A percentile compares a stretch with the other conserved stretches of the same genome.
Conservation (phyloP, 108 stramenopile species). For the Cyclostephanos tholiformis region DNA sequence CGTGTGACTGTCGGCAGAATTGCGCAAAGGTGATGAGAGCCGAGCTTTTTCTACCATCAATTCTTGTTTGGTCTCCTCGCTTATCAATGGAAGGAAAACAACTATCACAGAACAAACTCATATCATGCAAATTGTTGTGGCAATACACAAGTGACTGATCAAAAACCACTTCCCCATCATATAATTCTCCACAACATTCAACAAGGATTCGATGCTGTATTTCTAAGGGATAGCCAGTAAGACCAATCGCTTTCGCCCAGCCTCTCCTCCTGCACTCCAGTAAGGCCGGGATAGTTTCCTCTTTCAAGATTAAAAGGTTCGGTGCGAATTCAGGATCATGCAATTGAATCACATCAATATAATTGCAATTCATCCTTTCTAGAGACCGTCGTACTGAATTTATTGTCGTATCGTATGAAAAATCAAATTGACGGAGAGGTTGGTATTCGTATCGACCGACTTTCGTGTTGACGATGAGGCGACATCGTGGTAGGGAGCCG, state of each 20-base stretch:
- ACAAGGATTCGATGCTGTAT: constrained; percentile 81
- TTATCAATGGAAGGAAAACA: constrained; percentile 20
- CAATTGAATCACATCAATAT: constrained; percentile 88
- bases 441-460: constrained; percentile 84
- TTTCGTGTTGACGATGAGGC: constrained; percentile 78
- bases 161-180: constrained; percentile 51
- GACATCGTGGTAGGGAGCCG: constrained; percentile 39
- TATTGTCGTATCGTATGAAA: constrained; percentile 72
- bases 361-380: constrained; percentile 68
- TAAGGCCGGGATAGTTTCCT: constrained; percentile 81
- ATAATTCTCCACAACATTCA: constrained; percentile 26
- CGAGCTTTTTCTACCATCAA: not conserved
- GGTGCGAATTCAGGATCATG: constrained; percentile 93
- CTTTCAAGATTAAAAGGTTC: constrained; percentile 59
- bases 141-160: constrained; percentile 87
- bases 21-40: constrained; percentile 50
- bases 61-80: constrained; percentile 4
- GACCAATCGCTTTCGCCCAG: constrained; percentile 75
- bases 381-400: constrained; percentile 72
- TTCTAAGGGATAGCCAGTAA: constrained; percentile 91
- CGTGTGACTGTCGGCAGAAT: constrained; percentile 44
- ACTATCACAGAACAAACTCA: constrained; percentile 49
- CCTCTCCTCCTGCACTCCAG: constrained; percentile 66
- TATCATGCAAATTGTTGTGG: constrained; percentile 86
- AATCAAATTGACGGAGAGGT: constrained; percentile 83